Percentiles rank a stretch among this genome's conserved stretches.
These are phyloP conservation scores for Flaveria ramosissima DNA, from an alignment of 129 eudicot species.

Conservation along the genomic window DNA sequence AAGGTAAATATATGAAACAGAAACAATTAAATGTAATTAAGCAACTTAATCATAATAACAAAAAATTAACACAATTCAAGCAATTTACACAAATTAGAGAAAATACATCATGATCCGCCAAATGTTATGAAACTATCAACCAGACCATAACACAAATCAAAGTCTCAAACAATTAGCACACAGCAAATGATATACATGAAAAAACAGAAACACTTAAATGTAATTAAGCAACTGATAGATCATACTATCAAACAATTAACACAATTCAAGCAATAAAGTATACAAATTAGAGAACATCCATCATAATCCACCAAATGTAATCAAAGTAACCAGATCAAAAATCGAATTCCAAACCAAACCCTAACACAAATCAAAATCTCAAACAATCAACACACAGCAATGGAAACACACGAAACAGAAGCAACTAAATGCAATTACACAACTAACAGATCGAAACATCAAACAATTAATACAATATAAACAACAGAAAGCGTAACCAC, in stretches of 20 bases:
- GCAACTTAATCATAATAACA: background rate
- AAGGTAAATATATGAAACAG: background rate
- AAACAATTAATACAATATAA: background rate
- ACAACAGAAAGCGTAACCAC: too few species aligned
- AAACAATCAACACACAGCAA: constrained; percentile 7
- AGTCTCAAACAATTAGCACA: constrained; percentile 15
- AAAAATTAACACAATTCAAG: background rate
- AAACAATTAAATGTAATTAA: background rate
- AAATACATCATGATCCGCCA: background rate
- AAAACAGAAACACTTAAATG: background rate
- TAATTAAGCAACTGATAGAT: background rate
- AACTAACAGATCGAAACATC: background rate
- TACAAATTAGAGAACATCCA: background rate
- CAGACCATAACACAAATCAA: background rate
- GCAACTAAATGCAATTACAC: background rate
- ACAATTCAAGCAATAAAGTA: background rate
- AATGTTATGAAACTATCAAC: background rate
- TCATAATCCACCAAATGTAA: background rate
- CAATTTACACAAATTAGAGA: background rate
- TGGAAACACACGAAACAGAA: background rate
- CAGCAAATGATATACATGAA: constrained; percentile 2
- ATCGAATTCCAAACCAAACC: background rate
- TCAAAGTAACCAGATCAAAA: background rate
- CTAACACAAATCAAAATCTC: constrained; percentile 2
- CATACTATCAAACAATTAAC: background rate